Evolutionary conservation across 1,139 yeast species (phyloP).

Genomic region (Protomyces pachydermus): DNA sequence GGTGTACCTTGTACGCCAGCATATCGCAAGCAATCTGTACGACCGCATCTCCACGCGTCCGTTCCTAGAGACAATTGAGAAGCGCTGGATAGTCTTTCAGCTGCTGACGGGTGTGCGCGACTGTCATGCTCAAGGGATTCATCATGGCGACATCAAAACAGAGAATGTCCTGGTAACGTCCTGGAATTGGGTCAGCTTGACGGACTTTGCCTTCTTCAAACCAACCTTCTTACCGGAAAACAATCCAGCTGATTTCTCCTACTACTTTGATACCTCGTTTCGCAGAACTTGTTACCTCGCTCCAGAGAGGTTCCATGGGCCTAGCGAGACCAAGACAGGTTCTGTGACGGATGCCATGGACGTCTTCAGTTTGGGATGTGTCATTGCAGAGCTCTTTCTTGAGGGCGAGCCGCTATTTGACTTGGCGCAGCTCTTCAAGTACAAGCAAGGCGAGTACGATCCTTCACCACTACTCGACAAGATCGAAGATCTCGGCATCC

Average conservation of each 20-base stretch:
- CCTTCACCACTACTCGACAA: slow-evolving; percentile 43
- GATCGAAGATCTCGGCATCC: slow-evolving; percentile 50
- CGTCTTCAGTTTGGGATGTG: slow-evolving; percentile 53
- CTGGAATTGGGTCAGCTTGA: slow-evolving; percentile 78
- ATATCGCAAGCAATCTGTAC: slow-evolving; percentile 68
- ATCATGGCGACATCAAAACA: slow-evolving; percentile 86
- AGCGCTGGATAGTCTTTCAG: slow-evolving; percentile 79
- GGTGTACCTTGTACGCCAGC: slow-evolving; percentile 81
- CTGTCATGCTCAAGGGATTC: slow-evolving; percentile 52
- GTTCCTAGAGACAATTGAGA: slow-evolving; percentile 73
- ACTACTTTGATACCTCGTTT: slow-evolving; percentile 85
- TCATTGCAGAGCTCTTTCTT: slow-evolving; percentile 77
- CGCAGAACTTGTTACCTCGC: slow-evolving; percentile 86
- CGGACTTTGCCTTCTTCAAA: slow-evolving; percentile 81
- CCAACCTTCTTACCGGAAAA: slow-evolving; percentile 87
- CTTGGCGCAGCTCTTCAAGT: slow-evolving; percentile 78
- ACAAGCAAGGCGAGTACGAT: slow-evolving; percentile 58
- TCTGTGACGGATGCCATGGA: slow-evolving; percentile 69
- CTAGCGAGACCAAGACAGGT: slow-evolving; percentile 36
- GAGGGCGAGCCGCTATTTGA: slow-evolving; percentile 88
- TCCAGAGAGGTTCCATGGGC: slow-evolving; percentile 72
- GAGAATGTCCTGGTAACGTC: slow-evolving; percentile 84
- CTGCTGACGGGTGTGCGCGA: slow-evolving; percentile 56
- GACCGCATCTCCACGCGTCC: slow-evolving; percentile 87
- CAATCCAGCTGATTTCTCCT: slow-evolving; percentile 89